These are phyloP conservation scores for Arthrobotrys sphaeroides DNA, from an alignment of 2,329 filamentous ascomycete genomes.

Conservation along the genomic window DNA sequence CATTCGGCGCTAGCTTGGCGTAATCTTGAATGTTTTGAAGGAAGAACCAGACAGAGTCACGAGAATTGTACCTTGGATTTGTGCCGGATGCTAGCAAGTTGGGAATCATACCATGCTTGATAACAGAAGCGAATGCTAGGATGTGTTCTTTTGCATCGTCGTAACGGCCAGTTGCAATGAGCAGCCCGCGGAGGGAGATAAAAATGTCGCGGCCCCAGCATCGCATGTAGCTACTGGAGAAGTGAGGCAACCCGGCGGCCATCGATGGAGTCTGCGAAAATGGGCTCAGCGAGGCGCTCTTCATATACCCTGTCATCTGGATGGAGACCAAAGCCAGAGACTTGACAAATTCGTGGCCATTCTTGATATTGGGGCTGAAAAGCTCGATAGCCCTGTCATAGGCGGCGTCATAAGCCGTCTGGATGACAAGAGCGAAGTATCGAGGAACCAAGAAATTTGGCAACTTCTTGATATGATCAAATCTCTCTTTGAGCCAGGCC, in stretches of 20 bases:
- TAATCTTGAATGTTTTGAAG: constrained; percentile 96
- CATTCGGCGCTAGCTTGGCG: constrained; percentile 79
- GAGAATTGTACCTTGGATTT: constrained; percentile 89
- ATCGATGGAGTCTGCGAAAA: constrained; percentile 83
- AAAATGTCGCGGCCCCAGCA: constrained; percentile 99
- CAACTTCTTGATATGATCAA: constrained; percentile 82
- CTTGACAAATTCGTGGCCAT: constrained; percentile 88
- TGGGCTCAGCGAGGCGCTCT: constrained; percentile 90
- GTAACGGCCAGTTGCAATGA: constrained; percentile 87
- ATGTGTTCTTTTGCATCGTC: constrained; percentile 93
- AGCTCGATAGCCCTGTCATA: constrained; percentile 80
- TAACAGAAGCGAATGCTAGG: constrained; percentile 88
- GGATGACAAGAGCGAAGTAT: constrained; percentile 89
- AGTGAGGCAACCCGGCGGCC: constrained; percentile 92
- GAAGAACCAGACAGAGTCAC: constrained; percentile 98
- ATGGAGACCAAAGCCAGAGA: constrained; percentile 89
- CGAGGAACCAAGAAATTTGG: constrained; percentile 90
- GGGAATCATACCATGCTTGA: constrained; percentile 98
- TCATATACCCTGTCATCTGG: constrained; percentile 85
- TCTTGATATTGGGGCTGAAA: constrained; percentile 78
- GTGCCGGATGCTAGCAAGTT: constrained; percentile 89
- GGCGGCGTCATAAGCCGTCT: constrained; percentile 86
- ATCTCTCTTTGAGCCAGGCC: constrained; percentile 82
- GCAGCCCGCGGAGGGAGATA: constrained; percentile 91
- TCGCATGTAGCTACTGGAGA: constrained; percentile 89